Evolutionary conservation across 176 grass and related monocot species (phyloP).

Genomic region (Miscanthus lutarioriparius): DNA sequence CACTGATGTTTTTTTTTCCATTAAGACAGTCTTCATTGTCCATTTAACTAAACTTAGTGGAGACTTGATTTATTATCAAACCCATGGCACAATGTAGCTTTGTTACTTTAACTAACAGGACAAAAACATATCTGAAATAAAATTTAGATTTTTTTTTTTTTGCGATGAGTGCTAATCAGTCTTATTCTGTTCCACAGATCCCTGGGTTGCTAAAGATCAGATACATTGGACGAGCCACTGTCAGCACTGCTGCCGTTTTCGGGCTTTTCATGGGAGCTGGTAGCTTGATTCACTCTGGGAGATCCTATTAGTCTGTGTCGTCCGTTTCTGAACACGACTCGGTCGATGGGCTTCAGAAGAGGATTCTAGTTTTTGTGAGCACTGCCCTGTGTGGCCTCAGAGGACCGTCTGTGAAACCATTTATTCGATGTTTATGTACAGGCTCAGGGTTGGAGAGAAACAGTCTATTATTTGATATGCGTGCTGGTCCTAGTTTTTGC

Average conservation of each 20-base stretch:
- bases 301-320: slow-evolving; percentile 56
- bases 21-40: neutral
- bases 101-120: neutral
- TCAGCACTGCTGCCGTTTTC: slow-evolving; percentile 67
- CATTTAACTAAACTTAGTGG: neutral
- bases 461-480: neutral
- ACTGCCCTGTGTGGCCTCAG: neutral
- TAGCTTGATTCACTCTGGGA: slow-evolving; percentile 90
- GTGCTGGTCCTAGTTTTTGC: neutral
- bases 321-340: slow-evolving; percentile 3
- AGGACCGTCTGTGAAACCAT: neutral
- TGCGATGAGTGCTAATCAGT: neutral
- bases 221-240: slow-evolving; percentile 72
- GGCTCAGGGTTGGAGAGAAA: slow-evolving; percentile 20
- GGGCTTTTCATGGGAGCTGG: slow-evolving; percentile 85
- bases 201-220: slow-evolving; percentile 93
- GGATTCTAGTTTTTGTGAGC: slow-evolving; percentile 12
- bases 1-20: neutral
- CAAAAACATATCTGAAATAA: neutral
- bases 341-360: neutral
- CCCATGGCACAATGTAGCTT: neutral
- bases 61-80: no score
- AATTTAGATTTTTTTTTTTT: no score
- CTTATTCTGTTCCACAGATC: slow-evolving; percentile 49
- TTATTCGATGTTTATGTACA: neutral